These are phyloP conservation scores for Mycena metata DNA, from an alignment of 768 basidiomycete species.

Conservation along the genomic window DNA sequence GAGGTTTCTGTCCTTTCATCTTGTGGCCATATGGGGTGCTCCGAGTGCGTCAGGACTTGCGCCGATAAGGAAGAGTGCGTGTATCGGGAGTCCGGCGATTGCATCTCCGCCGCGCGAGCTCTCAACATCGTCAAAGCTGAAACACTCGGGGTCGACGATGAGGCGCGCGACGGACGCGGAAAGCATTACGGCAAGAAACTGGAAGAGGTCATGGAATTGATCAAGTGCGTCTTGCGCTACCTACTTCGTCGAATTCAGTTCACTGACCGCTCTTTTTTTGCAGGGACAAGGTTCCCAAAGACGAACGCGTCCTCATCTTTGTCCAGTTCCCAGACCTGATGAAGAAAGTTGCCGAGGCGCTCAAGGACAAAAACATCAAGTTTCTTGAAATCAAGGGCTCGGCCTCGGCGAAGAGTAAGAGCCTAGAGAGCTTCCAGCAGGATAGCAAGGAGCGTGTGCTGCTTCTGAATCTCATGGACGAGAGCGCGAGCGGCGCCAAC, in stretches of 20 bases:
- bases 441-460: conserved; percentile 83
- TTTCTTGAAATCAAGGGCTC: conserved; percentile 88
- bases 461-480: conserved; percentile 93
- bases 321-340: conserved; percentile 97
- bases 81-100: conserved; percentile 74
- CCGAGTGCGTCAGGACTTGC: conserved; percentile 75
- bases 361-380: conserved; percentile 76
- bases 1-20: conserved; percentile 91
- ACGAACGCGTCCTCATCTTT: conserved; percentile 91
- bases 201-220: conserved; percentile 79
- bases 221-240: conserved; percentile 66
- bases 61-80: conserved; percentile 89
- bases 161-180: conserved; percentile 75
- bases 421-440: conserved; percentile 89
- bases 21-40: conserved; percentile 91
- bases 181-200: conserved; percentile 88
- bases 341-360: conserved; percentile 89
- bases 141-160: conserved; percentile 85
- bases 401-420: conserved; percentile 83
- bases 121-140: conserved; percentile 88
- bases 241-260: background rate
- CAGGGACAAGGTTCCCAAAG: conserved; percentile 76
- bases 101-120: conserved; percentile 83
- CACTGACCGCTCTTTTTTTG: conserved; percentile 18
- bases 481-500: conserved; percentile 95